Evolutionary conservation across 352 stramenopile species (phyloP), one percentile per base, ranked within the genome.

Genomic region (Halophytophthora batemanensis): DNA sequence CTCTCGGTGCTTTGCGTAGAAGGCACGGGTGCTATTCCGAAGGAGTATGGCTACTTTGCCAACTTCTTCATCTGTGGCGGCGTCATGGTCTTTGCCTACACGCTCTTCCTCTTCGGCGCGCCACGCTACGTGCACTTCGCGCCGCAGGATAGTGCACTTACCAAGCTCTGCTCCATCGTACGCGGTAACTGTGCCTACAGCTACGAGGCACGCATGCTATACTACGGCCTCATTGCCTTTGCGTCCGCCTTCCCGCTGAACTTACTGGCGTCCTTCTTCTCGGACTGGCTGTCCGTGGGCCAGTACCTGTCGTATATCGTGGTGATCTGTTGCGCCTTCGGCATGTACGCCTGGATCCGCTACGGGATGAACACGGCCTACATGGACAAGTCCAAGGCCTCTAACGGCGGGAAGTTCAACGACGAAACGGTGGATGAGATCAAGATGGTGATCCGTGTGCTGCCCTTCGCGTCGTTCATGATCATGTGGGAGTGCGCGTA

Each of bases 401-500:
- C 78, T 10, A 90, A 92, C 45, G 82, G 82, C 4, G 82, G 82
- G 7, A 71, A 79, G 40, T 92, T 76, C 54, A 90, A 92, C 21
- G 83, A 92, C 25, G 76, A 92, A 52, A 87, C 73, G 0, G 77
- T 94, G 19, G 82, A 92, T 55, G 84, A 91, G 53, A 87, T 93
- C 55, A 91, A 93, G 61, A 82, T 86, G 65, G 76, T 94, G 42
- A 77, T 94, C 36, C 80, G 84, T 14, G 77, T 94, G 39, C 71
- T 94, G 15, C 84, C 84, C 4, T 94, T 94, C 49, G 81, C 84
- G 39, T 87, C 72, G n/a, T 94, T 92, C 59, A 91, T 89, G 74
- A 89, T 94, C 67, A 88, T 92, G 65, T 94, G 84, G 84, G 78
- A 92, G 54, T 92, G 81, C 37, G 80, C 82, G 15, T 94, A 90